phyloP scores from a whole-genome alignment of 2,329 filamentous ascomycete genomes.

The Berkeleyomyces rouxiae region DNA sequence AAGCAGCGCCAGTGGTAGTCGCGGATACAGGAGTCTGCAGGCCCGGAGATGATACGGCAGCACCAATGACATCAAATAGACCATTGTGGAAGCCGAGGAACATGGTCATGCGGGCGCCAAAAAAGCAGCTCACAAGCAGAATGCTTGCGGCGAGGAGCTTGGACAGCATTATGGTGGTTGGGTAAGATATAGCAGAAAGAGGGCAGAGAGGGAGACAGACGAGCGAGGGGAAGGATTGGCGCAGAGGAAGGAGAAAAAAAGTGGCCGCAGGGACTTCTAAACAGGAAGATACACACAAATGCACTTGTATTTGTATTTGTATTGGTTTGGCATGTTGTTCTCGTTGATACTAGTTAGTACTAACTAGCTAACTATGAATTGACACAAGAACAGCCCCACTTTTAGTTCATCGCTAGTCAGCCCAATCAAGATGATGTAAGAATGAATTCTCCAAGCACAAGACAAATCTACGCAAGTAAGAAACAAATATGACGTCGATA shows the following conservation, averaged over 20 bases:
- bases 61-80: slow-evolving; percentile 3
- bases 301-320: too few relatives aligned
- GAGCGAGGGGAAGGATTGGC: background rate
- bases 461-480: too few relatives aligned
- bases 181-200: background rate
- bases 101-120: background rate
- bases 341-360: too few relatives aligned
- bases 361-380: too few relatives aligned
- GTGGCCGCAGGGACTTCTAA: background rate
- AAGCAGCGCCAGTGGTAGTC: background rate
- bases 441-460: too few relatives aligned
- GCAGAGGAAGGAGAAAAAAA: background rate
- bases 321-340: too few relatives aligned
- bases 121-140: background rate
- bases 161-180: background rate
- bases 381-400: too few relatives aligned
- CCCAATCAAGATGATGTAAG: too few relatives aligned
- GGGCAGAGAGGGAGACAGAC: background rate
- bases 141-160: background rate
- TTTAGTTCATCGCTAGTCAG: too few relatives aligned
- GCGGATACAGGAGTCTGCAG: background rate
- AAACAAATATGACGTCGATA: too few relatives aligned
- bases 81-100: slow-evolving; percentile 4
- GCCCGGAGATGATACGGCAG: background rate
- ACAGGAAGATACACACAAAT: too few relatives aligned